A percentile compares a stretch with the other conserved stretches of the same genome.
phyloP scores from a whole-genome alignment of 2,329 filamentous ascomycete species.

The Ambrosiella beaveri region DNA sequence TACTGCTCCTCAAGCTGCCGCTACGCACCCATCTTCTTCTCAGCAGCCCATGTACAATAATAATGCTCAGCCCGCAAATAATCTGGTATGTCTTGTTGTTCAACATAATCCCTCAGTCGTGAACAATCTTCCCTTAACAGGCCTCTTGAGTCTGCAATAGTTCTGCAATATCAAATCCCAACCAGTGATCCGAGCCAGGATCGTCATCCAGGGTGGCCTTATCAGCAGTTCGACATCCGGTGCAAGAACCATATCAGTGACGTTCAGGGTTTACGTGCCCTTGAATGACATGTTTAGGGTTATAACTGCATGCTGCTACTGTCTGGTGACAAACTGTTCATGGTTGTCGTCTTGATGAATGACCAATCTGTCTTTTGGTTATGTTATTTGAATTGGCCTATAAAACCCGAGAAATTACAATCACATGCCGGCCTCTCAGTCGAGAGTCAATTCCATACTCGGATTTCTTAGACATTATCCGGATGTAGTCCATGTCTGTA shows the following conservation, averaged over 20 bases:
- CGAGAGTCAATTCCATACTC: no score
- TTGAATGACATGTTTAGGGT: background rate
- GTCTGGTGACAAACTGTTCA: no score
- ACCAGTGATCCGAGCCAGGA: no score
- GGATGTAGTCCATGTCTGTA: no score
- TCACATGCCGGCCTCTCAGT: no score
- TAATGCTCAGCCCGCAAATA: background rate
- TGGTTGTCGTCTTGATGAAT: no score
- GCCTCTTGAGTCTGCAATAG: background rate
- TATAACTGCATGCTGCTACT: no score
- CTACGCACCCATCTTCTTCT: conserved; percentile 1
- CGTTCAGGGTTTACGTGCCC: background rate
- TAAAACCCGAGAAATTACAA: no score
- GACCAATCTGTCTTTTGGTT: no score
- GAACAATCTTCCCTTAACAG: background rate
- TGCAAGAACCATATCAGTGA: background rate
- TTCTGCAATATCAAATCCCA: no score
- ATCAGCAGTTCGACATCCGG: background rate
- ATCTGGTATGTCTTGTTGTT: background rate
- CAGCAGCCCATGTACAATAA: background rate
- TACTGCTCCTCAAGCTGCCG: background rate
- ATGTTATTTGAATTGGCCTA: no score
- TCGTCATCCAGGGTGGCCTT: background rate
- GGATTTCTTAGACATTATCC: no score
- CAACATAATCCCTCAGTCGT: background rate